Base-by-base conservation (phyloP, 768 basidiomycete genomes). In the Mycena albidolilacea region DNA sequence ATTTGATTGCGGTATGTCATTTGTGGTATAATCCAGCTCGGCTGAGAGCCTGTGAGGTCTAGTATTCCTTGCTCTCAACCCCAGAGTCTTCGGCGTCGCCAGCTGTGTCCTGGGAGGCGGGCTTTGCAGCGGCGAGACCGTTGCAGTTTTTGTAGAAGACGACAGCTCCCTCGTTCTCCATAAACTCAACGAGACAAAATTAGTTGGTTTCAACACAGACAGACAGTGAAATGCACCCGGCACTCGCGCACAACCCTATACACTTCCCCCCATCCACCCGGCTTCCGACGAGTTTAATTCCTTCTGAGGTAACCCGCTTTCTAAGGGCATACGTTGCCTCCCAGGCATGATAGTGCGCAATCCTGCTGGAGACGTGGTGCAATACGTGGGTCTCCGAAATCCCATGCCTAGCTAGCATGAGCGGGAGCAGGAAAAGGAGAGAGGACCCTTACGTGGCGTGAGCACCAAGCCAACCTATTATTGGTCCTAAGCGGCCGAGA, bases 291-390 rank as follows among this genome's bases (percentile, higher is more conserved):
- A 91, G 80, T 30, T 74, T 68, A 81, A 88, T 79, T 72, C 84
- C 81, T 78, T 83, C 82, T 44, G 80, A 76, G 12, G 82, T 82
- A 35, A 90, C 86, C 76, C 87, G 86, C 72, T 83, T 80, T 79
- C 89, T 88, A 73, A 92, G 82, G 15, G 90, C 91, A 52, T 85
- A 85, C 17, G 88, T 88, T 5, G 91, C 91, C 77, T 91, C 90
- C 90, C 90, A 91, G 69, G 87, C 87, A 70, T 89, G 78, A 79
- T 89, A 91, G 81, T 93, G 91, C 44, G 91, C 91, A 78, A 93
- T 92, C 84, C 90, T 90, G 82, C 86, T 88, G 67, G 83, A 82
- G 72, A 91, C 85, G 82, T 92, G 91, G 83, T 92, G 91, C 7
- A 84, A 79, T 58, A 91, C 89, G 80, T 90, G 90, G 30, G 90